Evolutionary conservation across 176 grass and related monocot species (phyloP).

Genomic region (Saccharum spontaneum): DNA sequence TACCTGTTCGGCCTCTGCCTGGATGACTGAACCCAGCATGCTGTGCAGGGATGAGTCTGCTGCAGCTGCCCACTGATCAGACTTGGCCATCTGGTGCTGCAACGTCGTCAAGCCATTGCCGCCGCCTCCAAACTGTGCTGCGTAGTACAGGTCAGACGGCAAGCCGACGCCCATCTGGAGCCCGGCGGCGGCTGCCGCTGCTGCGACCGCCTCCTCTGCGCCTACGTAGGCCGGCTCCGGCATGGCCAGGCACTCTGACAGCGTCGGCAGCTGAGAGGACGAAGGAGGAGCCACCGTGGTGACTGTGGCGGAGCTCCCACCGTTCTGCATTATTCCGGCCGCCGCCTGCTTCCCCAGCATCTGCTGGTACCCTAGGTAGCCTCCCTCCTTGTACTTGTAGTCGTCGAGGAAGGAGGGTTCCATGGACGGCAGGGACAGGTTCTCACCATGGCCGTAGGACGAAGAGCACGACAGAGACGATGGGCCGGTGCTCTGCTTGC

Average conservation of each 20-base stretch:
- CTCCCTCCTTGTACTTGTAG: slow-evolving; percentile 42
- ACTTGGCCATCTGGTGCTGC: slow-evolving; percentile 48
- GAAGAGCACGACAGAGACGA: slow-evolving; percentile 47
- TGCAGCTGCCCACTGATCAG: slow-evolving; percentile 23
- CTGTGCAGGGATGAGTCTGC: slow-evolving; percentile 35
- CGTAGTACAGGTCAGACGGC: slow-evolving; percentile 29
- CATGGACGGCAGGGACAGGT: slow-evolving; percentile 44
- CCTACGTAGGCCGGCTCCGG: slow-evolving; percentile 40
- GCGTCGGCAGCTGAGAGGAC: slow-evolving; percentile 44
- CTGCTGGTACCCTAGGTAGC: slow-evolving; percentile 37
- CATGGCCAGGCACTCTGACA: slow-evolving; percentile 71
- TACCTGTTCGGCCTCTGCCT: slow-evolving; percentile 54
- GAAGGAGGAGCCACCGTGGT: neutral
- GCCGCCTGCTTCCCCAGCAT: slow-evolving; percentile 2
- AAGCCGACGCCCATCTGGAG: slow-evolving; percentile 21
- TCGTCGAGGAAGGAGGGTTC: slow-evolving; percentile 51
- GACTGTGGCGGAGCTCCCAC: neutral
- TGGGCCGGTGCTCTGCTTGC: slow-evolving; percentile 20
- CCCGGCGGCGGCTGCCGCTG: neutral
- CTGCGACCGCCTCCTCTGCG: neutral
- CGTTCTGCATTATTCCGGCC: neutral
- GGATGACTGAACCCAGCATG: slow-evolving; percentile 46
- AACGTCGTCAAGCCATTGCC: neutral
- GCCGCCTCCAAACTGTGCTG: slow-evolving; percentile 36
- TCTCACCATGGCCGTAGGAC: slow-evolving; percentile 45